phyloP scores from a whole-genome alignment of 2,329 filamentous ascomycete species.

The Ilyonectria destructans region DNA sequence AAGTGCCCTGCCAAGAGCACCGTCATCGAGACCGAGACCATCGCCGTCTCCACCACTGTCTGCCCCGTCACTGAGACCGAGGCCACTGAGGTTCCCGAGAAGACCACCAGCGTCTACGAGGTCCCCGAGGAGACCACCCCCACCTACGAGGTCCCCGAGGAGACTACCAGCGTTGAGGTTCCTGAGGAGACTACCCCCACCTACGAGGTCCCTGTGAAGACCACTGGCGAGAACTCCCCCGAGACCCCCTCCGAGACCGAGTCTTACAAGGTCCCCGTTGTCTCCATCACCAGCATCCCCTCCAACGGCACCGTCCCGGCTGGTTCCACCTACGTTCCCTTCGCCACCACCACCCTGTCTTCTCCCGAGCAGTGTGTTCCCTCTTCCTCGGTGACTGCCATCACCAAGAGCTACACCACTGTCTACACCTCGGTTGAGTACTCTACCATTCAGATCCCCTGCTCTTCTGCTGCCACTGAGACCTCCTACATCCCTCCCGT shows the following conservation, averaged over 20 bases:
- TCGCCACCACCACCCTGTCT: constrained; percentile 38
- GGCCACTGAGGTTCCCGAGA: constrained; percentile 35
- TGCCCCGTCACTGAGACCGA: constrained; percentile 55
- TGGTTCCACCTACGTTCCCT: constrained; percentile 20
- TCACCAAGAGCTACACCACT: constrained; percentile 72
- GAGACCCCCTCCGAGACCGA: constrained; percentile 9
- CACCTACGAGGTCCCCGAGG: constrained; percentile 19
- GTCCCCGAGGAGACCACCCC: constrained; percentile 28
- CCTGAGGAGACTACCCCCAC: constrained; percentile 27
- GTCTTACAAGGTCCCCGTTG: constrained; percentile 28
- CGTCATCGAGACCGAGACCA: constrained; percentile 55
- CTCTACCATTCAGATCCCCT: constrained; percentile 55
- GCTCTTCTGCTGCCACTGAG: constrained; percentile 38
- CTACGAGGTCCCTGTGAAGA: constrained; percentile 27
- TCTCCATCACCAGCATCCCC: constrained; percentile 34
- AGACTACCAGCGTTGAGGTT: constrained; percentile 34
- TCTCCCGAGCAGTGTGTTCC: constrained; percentile 45
- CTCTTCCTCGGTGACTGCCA: constrained; percentile 63
- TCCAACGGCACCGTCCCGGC: constrained; percentile 19
- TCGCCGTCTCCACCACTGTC: constrained; percentile 59
- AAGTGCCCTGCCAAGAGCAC: constrained; percentile 70
- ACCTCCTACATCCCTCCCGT: constrained; percentile 50
- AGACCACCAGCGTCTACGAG: constrained; percentile 14
- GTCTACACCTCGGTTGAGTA: constrained; percentile 71
- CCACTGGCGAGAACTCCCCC: constrained; percentile 33